These are phyloP conservation scores for Pichia sp. DNA, from an alignment of 1,139 yeast genomes.

Conservation along the genomic window DNA sequence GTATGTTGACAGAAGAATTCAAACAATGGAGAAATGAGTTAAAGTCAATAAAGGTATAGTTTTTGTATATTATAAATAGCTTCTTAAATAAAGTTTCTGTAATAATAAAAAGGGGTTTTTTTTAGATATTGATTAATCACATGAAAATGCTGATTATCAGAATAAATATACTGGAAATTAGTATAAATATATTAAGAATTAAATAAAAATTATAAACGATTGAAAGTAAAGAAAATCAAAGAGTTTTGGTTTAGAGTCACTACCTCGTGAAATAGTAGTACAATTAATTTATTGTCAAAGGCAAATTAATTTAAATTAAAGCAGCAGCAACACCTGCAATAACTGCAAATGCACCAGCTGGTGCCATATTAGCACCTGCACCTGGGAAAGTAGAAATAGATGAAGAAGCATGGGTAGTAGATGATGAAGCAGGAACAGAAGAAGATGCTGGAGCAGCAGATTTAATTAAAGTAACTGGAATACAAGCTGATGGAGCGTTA, in stretches of 20 bases:
- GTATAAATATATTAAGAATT: too few relatives aligned
- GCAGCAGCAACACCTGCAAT: conserved; percentile 2
- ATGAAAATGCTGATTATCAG: too few relatives aligned
- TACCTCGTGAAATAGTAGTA: too few relatives aligned
- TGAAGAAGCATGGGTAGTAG: background rate
- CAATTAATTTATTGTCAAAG: too few relatives aligned
- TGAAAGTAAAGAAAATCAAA: too few relatives aligned
- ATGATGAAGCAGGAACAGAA: background rate
- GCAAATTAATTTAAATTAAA: background rate
- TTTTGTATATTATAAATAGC: too few relatives aligned
- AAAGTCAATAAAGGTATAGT: background rate
- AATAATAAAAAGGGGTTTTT: too few relatives aligned
- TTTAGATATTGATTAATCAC: too few relatives aligned
- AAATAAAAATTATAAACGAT: too few relatives aligned
- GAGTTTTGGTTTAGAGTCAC: too few relatives aligned
- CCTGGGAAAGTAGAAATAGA: conserved; percentile 1
- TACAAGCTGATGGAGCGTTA: conserved; percentile 20
- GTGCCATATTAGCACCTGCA: conserved; percentile 1
- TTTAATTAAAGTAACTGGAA: conserved; percentile 10
- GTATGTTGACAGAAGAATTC: conserved; percentile 49
- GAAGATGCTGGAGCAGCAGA: background rate
- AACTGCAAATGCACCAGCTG: conserved; percentile 3
- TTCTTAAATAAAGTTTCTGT: too few relatives aligned
- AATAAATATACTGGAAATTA: too few relatives aligned
- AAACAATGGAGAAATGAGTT: conserved; percentile 49